Conservation (phyloP, 192 early-diverging fungal genomes). For the Linderina pennispora region DNA sequence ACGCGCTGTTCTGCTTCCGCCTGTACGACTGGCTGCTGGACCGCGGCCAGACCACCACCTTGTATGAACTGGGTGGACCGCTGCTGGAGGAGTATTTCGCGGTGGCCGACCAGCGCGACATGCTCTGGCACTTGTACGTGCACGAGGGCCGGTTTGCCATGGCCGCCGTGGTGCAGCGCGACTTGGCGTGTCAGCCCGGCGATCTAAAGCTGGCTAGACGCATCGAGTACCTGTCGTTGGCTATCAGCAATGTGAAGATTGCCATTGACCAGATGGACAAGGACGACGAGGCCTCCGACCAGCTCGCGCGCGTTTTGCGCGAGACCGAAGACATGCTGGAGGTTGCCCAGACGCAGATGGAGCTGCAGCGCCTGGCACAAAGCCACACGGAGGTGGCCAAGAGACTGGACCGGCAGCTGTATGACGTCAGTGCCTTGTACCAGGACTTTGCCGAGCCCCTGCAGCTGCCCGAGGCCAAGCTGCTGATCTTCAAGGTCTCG, state of each 20-base stretch:
- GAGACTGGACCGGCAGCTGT: slow-evolving; percentile 18
- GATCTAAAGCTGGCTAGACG: slow-evolving; percentile 34
- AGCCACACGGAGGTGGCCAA: slow-evolving; percentile 5
- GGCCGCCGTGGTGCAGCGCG: slow-evolving; percentile 52
- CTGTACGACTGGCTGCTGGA: slow-evolving; percentile 62
- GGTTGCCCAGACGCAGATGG: slow-evolving; percentile 54
- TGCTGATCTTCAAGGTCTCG: slow-evolving; percentile 53
- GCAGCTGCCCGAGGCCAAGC: slow-evolving; percentile 43
- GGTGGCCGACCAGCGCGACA: slow-evolving; percentile 46
- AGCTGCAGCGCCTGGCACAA: slow-evolving; percentile 31
- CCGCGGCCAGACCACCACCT: slow-evolving; percentile 32
- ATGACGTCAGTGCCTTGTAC: slow-evolving; percentile 44
- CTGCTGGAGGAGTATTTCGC: slow-evolving; percentile 47
- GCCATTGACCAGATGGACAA: slow-evolving; percentile 34
- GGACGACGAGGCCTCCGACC: slow-evolving; percentile 38
- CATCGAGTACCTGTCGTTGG: slow-evolving; percentile 58
- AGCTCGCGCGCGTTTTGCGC: slow-evolving; percentile 36
- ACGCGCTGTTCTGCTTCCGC: slow-evolving; percentile 59
- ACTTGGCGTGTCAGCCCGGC: slow-evolving; percentile 38
- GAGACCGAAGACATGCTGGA: slow-evolving; percentile 55
- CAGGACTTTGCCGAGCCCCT: slow-evolving; percentile 49
- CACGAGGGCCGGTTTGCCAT: slow-evolving; percentile 49
- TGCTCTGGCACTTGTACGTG: slow-evolving; percentile 65
- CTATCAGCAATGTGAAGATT: slow-evolving; percentile 60
- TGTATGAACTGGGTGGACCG: slow-evolving; percentile 46